These are phyloP conservation scores for Sporobolomyces roseus DNA, from an alignment of 768 basidiomycete species.

Conservation along the genomic window DNA sequence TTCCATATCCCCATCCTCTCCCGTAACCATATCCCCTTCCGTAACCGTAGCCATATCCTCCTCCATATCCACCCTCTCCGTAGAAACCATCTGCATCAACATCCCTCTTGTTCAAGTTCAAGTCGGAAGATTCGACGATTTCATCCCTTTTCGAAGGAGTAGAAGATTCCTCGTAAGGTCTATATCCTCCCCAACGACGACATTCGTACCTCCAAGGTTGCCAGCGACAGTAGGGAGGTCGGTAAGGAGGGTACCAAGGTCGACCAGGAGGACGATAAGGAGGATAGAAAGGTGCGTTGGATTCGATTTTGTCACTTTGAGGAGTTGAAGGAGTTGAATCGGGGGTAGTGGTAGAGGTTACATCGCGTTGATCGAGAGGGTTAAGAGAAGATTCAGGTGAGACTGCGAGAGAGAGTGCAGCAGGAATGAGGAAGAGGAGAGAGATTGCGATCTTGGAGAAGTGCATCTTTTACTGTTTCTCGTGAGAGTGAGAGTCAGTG, in stretches of 20 bases:
- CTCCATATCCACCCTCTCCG: slow-evolving; percentile 1
- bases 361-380: too few relatives aligned
- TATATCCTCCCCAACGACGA: background rate
- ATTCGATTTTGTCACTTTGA: too few relatives aligned
- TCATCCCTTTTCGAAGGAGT: background rate
- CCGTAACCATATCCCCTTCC: too few relatives aligned
- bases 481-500: background rate
- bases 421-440: too few relatives aligned
- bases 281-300: background rate
- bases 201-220: background rate
- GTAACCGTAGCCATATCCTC: background rate
- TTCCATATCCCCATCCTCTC: background rate
- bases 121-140: background rate
- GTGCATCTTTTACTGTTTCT: too few relatives aligned
- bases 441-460: too few relatives aligned
- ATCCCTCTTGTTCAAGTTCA: background rate
- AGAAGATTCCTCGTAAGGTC: background rate
- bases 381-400: too few relatives aligned
- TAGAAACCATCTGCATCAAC: background rate
- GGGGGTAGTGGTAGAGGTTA: background rate
- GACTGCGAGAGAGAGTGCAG: too few relatives aligned
- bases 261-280: too few relatives aligned
- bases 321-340: background rate
- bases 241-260: slow-evolving; percentile 2
- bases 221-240: background rate